Evolutionary conservation across 2,329 filamentous ascomycete genomes (phyloP).

Genomic region (Amauroascus niger): DNA sequence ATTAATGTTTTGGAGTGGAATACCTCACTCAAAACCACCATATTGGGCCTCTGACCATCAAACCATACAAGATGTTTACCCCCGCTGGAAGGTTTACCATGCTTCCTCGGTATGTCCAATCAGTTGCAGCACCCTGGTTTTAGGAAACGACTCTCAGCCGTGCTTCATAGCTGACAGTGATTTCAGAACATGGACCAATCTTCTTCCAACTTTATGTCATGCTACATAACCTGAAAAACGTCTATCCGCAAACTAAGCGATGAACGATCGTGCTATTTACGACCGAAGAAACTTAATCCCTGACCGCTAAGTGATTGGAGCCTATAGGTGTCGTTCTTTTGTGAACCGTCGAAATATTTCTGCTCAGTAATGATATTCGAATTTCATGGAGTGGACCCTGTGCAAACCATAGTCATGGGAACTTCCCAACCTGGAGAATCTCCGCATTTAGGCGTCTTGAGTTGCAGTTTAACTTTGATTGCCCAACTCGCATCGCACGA

Average conservation of each 20-base stretch:
- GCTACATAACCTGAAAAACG: background rate
- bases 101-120: background rate
- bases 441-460: conserved; percentile 5
- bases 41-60: background rate
- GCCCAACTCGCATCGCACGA: background rate
- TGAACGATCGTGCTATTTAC: background rate
- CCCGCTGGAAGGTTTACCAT: background rate
- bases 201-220: background rate
- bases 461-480: conserved; percentile 1
- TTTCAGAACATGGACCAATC: background rate
- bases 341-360: background rate
- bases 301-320: background rate
- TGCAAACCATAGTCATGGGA: background rate
- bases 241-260: background rate
- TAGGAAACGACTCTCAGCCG: background rate
- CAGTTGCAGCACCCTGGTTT: background rate
- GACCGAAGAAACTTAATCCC: conserved; percentile 1
- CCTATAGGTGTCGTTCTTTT: background rate
- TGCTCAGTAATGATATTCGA: background rate
- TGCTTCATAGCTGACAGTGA: background rate
- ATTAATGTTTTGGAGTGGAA: background rate
- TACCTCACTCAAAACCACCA: background rate
- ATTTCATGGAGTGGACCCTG: conserved; percentile 1
- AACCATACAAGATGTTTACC: background rate
- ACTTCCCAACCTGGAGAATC: background rate